Conservation (phyloP, 116 monocot species). For the Papilionanthe hybrid region DNA sequence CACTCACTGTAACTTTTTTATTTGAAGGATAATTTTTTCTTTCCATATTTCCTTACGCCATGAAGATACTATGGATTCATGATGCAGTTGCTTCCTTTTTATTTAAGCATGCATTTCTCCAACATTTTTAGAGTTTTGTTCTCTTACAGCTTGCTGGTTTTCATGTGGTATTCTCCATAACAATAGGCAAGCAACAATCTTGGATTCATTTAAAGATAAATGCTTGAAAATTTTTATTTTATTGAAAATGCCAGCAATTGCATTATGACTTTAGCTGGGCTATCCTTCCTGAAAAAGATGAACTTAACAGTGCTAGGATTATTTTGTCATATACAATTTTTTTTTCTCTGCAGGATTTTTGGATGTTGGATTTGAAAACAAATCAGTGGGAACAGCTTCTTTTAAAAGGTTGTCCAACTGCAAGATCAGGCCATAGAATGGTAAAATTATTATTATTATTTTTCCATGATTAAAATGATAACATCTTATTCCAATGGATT, state of each 20-base stretch:
- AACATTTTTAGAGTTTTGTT: not conserved
- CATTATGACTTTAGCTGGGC: not conserved
- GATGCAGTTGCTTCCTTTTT: slow-evolving; percentile 4
- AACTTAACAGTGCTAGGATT: not conserved
- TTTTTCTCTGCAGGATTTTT: slow-evolving; percentile 64
- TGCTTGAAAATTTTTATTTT: not conserved
- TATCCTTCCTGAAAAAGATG: not conserved
- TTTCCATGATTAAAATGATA: not conserved
- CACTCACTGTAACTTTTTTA: not conserved
- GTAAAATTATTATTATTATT: slow-evolving; percentile 22
- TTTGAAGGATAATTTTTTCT: not conserved
- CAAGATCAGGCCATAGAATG: slow-evolving; percentile 96
- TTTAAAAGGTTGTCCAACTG: slow-evolving; percentile 83
- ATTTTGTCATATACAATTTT: not conserved
- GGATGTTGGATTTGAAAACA: slow-evolving; percentile 88
- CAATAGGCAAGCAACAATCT: not conserved
- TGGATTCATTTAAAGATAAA: not conserved
- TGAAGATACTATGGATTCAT: not conserved
- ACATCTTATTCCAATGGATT: not conserved
- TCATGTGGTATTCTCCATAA: not conserved
- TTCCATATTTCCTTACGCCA: not conserved
- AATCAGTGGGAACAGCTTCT: slow-evolving; percentile 96
- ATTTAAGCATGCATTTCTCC: not conserved
- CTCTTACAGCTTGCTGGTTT: not conserved
- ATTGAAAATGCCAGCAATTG: not conserved